Conservation (phyloP, 2,329 filamentous ascomycete genomes). For the Cladosporium halotolerans region DNA sequence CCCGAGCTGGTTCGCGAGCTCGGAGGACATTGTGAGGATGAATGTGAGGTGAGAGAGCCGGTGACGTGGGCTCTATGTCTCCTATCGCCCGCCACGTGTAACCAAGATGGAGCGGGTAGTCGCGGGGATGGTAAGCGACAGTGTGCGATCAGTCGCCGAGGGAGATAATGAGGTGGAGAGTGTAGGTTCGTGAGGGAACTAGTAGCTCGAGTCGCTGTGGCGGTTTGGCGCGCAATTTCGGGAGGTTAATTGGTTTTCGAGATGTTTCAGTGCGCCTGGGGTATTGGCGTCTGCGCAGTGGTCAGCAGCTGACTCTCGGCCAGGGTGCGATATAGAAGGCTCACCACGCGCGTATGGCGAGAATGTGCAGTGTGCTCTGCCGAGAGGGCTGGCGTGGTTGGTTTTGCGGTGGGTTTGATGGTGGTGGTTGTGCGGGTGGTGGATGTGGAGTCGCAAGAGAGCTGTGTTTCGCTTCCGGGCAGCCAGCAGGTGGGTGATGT, state of each 20-base stretch:
- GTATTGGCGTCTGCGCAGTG: constrained; percentile 1
- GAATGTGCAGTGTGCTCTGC: neutral
- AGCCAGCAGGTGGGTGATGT: too few species aligned
- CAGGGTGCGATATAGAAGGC: neutral
- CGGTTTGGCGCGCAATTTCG: constrained; percentile 10
- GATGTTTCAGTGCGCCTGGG: neutral
- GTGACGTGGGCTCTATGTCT: neutral
- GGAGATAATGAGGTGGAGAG: neutral
- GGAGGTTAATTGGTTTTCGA: constrained; percentile 1
- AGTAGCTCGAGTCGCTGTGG: constrained; percentile 5
- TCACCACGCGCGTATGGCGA: constrained; percentile 3
- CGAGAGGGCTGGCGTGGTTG: neutral
- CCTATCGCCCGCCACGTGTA: neutral
- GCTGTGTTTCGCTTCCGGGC: neutral
- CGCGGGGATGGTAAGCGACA: neutral
- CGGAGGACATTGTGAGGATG: constrained; percentile 38
- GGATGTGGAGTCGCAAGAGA: neutral
- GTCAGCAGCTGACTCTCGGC: neutral
- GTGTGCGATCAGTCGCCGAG: neutral
- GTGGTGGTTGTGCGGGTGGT: neutral
- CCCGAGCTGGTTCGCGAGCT: constrained; percentile 52
- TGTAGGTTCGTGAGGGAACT: neutral
- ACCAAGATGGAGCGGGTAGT: neutral
- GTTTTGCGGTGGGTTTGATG: neutral
- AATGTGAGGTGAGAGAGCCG: constrained; percentile 1